Conservation (phyloP, 2,329 filamentous ascomycete genomes). For the Diaporthe vexans region DNA sequence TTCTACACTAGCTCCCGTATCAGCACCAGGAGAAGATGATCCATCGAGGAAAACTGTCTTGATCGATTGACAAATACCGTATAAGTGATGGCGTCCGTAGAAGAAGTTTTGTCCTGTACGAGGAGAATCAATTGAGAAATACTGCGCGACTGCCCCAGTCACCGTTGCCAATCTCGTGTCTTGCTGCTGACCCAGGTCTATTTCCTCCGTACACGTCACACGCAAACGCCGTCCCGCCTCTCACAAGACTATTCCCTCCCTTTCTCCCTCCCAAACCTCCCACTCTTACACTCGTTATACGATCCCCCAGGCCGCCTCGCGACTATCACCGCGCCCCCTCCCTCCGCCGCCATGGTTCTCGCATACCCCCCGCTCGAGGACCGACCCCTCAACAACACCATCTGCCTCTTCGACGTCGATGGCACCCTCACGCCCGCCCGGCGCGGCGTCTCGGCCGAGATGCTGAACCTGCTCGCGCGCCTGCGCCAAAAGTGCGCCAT, state of each 20-base stretch:
- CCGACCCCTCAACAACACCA: constrained; percentile 91
- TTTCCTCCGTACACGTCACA: constrained; percentile 1
- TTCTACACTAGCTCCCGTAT: not conserved
- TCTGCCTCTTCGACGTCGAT: constrained; percentile 97
- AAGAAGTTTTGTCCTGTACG: not conserved
- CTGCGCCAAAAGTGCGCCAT: constrained; percentile 91
- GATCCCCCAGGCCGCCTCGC: not conserved
- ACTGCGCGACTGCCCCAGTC: not conserved
- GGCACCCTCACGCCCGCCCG: constrained; percentile 89
- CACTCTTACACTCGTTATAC: not conserved
- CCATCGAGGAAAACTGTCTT: not conserved
- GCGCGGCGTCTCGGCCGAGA: constrained; percentile 81
- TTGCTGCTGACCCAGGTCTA: not conserved
- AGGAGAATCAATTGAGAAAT: not conserved
- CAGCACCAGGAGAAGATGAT: not conserved
- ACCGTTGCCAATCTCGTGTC: not conserved
- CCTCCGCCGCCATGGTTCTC: constrained; percentile 57
- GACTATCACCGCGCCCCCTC: not conserved
- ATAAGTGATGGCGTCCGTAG: not conserved
- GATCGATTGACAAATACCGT: not conserved
- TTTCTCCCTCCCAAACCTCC: not conserved
- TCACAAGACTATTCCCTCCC: not conserved
- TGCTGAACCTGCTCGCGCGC: constrained; percentile 82
- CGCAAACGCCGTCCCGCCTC: not conserved
- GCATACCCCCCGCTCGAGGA: constrained; percentile 82